Evolutionary conservation across 331 rosid genomes (phyloP), one percentile per base, ranked within the genome.

Genomic region (Dryas integrifolia): DNA sequence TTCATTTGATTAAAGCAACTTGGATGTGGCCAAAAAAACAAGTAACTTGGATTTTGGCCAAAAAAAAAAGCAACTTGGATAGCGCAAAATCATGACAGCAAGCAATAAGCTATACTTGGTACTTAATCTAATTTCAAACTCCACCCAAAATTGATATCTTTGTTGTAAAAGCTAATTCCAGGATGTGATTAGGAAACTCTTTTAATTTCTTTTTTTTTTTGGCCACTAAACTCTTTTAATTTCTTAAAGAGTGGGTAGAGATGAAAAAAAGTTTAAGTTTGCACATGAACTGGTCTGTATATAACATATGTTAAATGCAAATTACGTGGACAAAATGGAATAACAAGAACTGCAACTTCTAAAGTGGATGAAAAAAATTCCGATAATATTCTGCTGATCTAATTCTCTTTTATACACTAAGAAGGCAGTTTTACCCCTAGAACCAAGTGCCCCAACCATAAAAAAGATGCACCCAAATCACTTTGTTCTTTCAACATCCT

Each of bases 1-100:
- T 50, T 50, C 18, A 74, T 70, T 77, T 65, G 59, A 69, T 51
- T 12, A 70, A 38, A 70, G 55, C 83, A 70, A 77, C 70, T 80
- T 77, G 85, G 8, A 30, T 7, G 13, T 6, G 18, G 24, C 24
- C 24, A 21, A 21, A 21, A 40, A 40, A 18, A 18, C 0, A 18
- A 18, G 21, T 18, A 18, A 18, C 21, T 18, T 18, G 21, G 21
- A 18, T 18, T 18, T 18, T 18, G 21, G 21, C 21, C 21, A 18
- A 21, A 21, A 21, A 21, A 21, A 21, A 70, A 38, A 70, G 55
- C 81, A 70, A 77, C 70, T 62, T 39, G n/a, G 2, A 35, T 38
- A 39, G 16, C 13, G 14, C 68, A 58, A 67, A 49, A 35, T 74
- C 55, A 53, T 30, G 15, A 26, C 56, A 47, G 63, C 56, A 72